Conservation (phyloP, 73 alveolate genomes). For the Tetrahymena malaccensis region DNA sequence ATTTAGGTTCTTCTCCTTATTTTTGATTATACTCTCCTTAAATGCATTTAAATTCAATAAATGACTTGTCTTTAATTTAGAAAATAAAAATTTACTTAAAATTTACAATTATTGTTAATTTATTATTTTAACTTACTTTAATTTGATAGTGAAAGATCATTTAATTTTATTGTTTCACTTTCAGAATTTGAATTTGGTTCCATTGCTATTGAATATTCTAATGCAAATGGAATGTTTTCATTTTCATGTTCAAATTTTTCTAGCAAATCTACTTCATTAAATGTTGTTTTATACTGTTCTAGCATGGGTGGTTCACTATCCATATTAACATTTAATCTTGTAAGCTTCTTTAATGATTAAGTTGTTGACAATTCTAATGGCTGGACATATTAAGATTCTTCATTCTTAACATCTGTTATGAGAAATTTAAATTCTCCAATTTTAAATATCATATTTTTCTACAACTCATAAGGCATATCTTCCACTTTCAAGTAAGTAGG, state of each 20-base stretch:
- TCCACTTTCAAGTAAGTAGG: background rate
- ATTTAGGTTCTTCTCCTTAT: background rate
- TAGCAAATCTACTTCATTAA: background rate
- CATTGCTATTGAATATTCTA: background rate
- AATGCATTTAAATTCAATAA: background rate
- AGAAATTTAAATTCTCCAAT: background rate
- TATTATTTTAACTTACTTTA: background rate
- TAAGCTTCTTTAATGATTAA: background rate
- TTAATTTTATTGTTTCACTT: background rate
- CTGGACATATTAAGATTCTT: background rate
- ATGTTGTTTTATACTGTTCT: background rate
- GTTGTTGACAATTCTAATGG: background rate
- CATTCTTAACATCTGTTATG: background rate
- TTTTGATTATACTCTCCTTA: background rate
- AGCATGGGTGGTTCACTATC: background rate
- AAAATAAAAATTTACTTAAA: background rate
- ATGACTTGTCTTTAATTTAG: background rate
- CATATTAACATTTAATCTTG: background rate
- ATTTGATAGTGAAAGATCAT: background rate
- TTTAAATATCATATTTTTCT: background rate
- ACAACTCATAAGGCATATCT: background rate
- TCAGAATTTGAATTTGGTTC: background rate
- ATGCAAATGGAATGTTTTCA: background rate
- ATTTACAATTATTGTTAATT: background rate
- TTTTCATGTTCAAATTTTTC: background rate